These are phyloP conservation scores for Colletotrichum noveboracense DNA, from an alignment of 2,329 filamentous ascomycete genomes.

Conservation along the genomic window DNA sequence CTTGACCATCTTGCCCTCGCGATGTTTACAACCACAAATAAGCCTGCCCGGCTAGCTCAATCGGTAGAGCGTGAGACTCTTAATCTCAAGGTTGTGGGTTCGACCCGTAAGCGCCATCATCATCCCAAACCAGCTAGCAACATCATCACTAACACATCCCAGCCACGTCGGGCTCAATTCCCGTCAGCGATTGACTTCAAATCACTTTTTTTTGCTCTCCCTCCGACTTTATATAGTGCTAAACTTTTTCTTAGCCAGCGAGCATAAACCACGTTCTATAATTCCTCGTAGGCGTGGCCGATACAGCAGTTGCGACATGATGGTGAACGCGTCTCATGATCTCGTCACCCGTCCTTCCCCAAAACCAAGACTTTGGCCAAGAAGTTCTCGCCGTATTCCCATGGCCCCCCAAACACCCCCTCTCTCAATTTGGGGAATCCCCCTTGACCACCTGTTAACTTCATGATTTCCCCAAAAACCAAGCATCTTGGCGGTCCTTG, in stretches of 20 bases:
- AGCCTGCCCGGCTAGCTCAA: conserved; percentile 64
- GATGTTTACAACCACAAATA: background rate
- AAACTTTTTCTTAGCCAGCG: background rate
- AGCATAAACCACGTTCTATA: background rate
- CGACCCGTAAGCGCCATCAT: conserved; percentile 32
- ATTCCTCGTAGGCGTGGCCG: background rate
- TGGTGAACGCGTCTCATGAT: too few species aligned
- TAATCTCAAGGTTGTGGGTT: conserved; percentile 65
- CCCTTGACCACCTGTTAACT: background rate
- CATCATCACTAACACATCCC: background rate
- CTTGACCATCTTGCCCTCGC: background rate
- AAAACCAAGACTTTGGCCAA: background rate
- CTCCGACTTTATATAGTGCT: accelerated
- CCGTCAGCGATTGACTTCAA: conserved; percentile 10
- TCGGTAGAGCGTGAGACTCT: conserved; percentile 78
- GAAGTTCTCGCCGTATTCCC: background rate
- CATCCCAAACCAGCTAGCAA: accelerated
- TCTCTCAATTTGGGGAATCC: background rate
- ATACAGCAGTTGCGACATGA: accelerated
- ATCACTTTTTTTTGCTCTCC: background rate
- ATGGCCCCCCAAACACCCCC: background rate
- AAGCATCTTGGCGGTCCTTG: conserved; percentile 19
- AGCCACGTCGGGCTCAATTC: conserved; percentile 21
- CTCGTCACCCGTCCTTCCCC: background rate
- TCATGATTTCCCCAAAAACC: background rate